Evolutionary conservation across 2,329 filamentous ascomycete genomes (phyloP).

Genomic region (Emericellopsis cladophorae): DNA sequence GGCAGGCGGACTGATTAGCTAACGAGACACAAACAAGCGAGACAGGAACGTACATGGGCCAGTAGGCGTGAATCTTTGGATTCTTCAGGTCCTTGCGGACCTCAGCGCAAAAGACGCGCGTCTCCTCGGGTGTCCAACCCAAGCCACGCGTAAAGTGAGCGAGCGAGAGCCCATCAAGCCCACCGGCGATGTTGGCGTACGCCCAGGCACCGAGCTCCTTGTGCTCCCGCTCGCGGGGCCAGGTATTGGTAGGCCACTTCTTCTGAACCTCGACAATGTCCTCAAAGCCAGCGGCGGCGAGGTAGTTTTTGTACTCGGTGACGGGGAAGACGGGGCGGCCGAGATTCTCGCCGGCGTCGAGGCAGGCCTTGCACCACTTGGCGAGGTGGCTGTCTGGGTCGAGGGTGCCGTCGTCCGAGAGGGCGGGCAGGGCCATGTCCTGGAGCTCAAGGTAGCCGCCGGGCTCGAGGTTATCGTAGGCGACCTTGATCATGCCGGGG

Average conservation of each 20-base stretch:
- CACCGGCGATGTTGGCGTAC: constrained; percentile 18
- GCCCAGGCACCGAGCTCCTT: constrained; percentile 34
- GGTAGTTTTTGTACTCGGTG: not conserved
- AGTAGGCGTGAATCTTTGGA: constrained; percentile 21
- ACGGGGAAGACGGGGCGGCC: constrained; percentile 6
- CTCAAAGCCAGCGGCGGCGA: constrained; percentile 9
- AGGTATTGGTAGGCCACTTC: constrained; percentile 34
- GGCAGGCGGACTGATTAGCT: not conserved
- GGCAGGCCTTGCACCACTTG: constrained; percentile 8
- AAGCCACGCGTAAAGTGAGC: constrained; percentile 22
- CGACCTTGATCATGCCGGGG: constrained; percentile 12
- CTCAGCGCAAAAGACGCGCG: constrained; percentile 17
- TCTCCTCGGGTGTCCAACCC: constrained; percentile 19
- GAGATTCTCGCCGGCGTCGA: constrained; percentile 11
- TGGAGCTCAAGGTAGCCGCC: constrained; percentile 43
- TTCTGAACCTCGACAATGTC: constrained; percentile 6
- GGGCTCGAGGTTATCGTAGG: constrained; percentile 28
- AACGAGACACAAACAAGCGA: not conserved
- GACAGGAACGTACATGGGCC: constrained; percentile 19
- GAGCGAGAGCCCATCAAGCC: constrained; percentile 21
- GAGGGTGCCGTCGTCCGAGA: constrained; percentile 12
- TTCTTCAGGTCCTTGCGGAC: constrained; percentile 21
- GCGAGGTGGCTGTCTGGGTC: constrained; percentile 6
- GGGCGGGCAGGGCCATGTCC: constrained; percentile 24
- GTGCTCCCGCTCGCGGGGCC: constrained; percentile 35